Conservation (phyloP, 345 rosid species). For the Dovyalis caffra region DNA sequence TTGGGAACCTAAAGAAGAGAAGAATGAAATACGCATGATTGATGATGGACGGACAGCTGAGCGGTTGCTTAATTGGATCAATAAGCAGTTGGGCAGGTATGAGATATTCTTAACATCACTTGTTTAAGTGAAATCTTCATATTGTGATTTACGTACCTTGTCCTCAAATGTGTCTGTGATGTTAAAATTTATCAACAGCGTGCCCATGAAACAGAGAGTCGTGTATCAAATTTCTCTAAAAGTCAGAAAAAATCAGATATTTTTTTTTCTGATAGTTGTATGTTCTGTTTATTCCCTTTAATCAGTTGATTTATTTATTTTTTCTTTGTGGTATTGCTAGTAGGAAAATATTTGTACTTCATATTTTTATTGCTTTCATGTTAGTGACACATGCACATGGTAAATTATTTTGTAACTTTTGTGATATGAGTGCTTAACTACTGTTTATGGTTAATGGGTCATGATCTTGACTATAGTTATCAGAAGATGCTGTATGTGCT, state of each 20-base stretch:
- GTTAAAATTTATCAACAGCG: not conserved
- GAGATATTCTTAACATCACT: constrained; percentile 17
- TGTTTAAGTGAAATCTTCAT: constrained; percentile 7
- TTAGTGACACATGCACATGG: not conserved
- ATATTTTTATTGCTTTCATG: not conserved
- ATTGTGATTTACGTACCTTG: not conserved
- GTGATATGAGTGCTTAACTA: not conserved
- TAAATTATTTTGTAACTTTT: not conserved
- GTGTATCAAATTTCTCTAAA: not conserved
- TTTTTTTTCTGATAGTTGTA: too few relatives aligned
- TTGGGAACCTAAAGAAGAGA: constrained; percentile 62
- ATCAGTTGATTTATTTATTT: not conserved
- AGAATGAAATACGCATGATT: constrained; percentile 50
- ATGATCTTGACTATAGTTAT: not conserved
- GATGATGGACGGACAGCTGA: constrained; percentile 87
- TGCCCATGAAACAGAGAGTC: not conserved
- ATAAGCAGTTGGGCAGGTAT: constrained; percentile 84
- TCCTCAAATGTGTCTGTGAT: not conserved
- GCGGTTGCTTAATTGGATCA: constrained; percentile 79
- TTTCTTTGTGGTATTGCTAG: not conserved
- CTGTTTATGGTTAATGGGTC: not conserved
- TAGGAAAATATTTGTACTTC: not conserved
- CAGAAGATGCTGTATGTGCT: not conserved
- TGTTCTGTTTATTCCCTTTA: not conserved
- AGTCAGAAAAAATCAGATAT: not conserved